Percentiles rank a stretch among this genome's conserved stretches.
Evolutionary conservation across 2,329 filamentous ascomycete species (phyloP).

Genomic region (Nemania diffusa): DNA sequence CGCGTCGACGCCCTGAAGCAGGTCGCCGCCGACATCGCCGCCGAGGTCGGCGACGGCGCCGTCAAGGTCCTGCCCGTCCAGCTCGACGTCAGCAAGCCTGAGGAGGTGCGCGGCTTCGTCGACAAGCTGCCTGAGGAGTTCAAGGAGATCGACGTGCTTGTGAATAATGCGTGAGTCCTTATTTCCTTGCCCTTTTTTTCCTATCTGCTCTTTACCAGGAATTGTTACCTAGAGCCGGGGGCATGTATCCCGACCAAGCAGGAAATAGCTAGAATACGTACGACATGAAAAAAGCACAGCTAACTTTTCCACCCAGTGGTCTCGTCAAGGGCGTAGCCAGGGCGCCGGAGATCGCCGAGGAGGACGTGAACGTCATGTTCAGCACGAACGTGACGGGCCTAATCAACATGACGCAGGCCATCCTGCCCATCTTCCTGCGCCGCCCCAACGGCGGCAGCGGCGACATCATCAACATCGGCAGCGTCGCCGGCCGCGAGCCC

Average conservation of each 20-base stretch:
- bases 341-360: constrained; percentile 82
- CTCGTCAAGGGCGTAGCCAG: constrained; percentile 89
- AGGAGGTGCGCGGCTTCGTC: constrained; percentile 79
- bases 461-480: constrained; percentile 92
- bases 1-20: constrained; percentile 81
- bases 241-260: too few species aligned
- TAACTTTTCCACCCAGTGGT: constrained; percentile 65
- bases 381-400: constrained; percentile 92
- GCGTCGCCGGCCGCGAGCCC: constrained; percentile 68
- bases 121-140: constrained; percentile 80
- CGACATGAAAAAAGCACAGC: not conserved
- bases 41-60: constrained; percentile 34
- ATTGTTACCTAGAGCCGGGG: too few species aligned
- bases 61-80: constrained; percentile 83
- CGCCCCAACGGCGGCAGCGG: constrained; percentile 80
- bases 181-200: constrained; percentile 4
- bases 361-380: constrained; percentile 90
- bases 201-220: not conserved
- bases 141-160: constrained; percentile 84
- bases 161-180: constrained; percentile 89
- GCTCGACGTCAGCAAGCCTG: constrained; percentile 85
- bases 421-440: constrained; percentile 83
- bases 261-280: not conserved
- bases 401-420: constrained; percentile 95
- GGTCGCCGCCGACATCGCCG: constrained; percentile 72